These are phyloP conservation scores for Colletotrichum brevisporum DNA, from an alignment of 2,329 filamentous ascomycete genomes.

Conservation along the genomic window DNA sequence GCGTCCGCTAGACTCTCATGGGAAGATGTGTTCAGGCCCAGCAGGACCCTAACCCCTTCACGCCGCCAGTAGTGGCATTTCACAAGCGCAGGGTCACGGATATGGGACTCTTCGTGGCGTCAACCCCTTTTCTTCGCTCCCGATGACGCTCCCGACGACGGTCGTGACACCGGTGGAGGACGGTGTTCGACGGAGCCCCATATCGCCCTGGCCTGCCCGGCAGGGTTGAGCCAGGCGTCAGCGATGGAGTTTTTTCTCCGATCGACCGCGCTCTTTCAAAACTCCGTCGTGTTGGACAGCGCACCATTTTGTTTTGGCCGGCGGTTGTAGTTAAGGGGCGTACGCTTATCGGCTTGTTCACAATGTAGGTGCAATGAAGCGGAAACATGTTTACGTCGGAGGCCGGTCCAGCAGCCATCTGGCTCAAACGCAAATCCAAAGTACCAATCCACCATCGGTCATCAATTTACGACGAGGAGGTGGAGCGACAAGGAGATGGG, in stretches of 20 bases:
- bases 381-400: slow-evolving; percentile 7
- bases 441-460: background rate
- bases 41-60: background rate
- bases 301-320: background rate
- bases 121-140: slow-evolving; percentile 9
- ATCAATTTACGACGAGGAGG: background rate
- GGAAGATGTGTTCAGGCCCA: background rate
- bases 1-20: background rate
- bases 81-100: background rate
- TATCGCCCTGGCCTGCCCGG: background rate
- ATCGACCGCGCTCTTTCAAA: background rate
- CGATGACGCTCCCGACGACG: slow-evolving; percentile 4
- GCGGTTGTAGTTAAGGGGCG: background rate
- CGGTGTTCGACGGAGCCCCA: background rate
- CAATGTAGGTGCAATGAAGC: slow-evolving; percentile 7
- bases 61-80: background rate
- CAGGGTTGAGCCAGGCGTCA: background rate
- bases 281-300: background rate
- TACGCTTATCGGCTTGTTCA: slow-evolving; percentile 1
- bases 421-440: slow-evolving; percentile 2
- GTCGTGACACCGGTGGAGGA: background rate
- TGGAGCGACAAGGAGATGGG: background rate
- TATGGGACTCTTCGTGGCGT: background rate
- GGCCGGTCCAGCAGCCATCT: background rate
- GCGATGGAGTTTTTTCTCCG: slow-evolving; percentile 7